These are phyloP conservation scores for Zalaria sp. DNA, from an alignment of 2,329 filamentous ascomycete genomes.

Conservation along the genomic window DNA sequence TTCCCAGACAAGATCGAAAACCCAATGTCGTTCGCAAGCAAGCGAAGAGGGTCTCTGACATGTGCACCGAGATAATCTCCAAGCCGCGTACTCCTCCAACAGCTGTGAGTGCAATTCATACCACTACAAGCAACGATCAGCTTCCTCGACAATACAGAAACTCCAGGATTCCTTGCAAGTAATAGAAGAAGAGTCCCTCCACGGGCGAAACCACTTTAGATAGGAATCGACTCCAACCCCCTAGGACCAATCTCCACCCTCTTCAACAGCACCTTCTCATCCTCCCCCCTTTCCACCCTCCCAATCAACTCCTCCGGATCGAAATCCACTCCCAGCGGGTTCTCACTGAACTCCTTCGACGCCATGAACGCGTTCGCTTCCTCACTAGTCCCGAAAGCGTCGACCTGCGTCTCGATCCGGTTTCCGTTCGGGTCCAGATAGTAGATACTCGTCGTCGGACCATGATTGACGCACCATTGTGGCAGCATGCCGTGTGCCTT, in stretches of 20 bases:
- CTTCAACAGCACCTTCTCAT: constrained; percentile 8
- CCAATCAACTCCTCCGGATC: constrained; percentile 29
- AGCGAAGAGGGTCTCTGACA: too few species aligned
- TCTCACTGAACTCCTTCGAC: constrained; percentile 21
- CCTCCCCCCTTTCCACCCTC: constrained; percentile 13
- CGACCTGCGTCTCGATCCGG: constrained; percentile 9
- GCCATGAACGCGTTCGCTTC: constrained; percentile 28
- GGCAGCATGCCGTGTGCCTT: constrained; percentile 10
- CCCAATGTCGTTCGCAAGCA: too few species aligned
- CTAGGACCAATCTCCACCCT: neutral
- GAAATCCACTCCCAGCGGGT: constrained; percentile 31
- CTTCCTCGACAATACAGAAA: too few species aligned
- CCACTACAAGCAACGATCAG: too few species aligned
- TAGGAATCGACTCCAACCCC: neutral
- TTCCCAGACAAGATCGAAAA: too few species aligned
- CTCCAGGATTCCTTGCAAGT: too few species aligned
- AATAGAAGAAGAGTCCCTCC: too few species aligned
- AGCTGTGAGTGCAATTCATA: too few species aligned
- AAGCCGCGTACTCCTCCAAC: too few species aligned
- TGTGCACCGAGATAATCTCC: too few species aligned
- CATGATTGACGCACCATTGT: constrained; percentile 12
- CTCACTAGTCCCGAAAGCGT: constrained; percentile 11
- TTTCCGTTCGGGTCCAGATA: constrained; percentile 14
- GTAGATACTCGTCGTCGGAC: constrained; percentile 12
- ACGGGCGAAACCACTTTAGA: too few species aligned